phyloP scores from a whole-genome alignment of 768 basidiomycete species.

The Crassisporium funariophilum region DNA sequence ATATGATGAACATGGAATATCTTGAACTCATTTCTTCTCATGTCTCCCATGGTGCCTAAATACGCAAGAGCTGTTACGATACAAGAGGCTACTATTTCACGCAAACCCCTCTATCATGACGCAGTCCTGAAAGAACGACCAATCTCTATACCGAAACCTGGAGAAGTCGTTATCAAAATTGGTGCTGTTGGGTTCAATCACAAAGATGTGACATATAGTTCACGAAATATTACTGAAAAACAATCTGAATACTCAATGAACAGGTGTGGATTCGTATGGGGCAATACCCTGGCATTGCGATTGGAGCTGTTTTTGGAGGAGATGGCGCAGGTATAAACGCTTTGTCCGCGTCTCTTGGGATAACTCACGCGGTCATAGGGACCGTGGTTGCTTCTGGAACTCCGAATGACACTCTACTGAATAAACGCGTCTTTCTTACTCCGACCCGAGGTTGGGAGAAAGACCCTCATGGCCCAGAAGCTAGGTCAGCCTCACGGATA shows the following conservation, averaged over 20 bases:
- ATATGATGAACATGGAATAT: no score
- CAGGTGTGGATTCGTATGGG: constrained; percentile 79
- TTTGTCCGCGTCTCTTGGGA: not conserved
- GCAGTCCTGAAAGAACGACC: constrained; percentile 52
- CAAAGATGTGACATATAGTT: constrained; percentile 51
- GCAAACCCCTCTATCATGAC: constrained; percentile 55
- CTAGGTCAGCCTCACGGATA: constrained; percentile 40
- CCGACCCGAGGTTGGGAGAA: constrained; percentile 79
- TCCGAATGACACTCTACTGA: constrained; percentile 54
- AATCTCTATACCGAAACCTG: constrained; percentile 51
- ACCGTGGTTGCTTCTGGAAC: constrained; percentile 60
- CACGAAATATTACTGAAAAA: not conserved
- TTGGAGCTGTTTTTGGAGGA: constrained; percentile 64
- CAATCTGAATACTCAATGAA: constrained; percentile 7
- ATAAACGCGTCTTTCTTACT: constrained; percentile 71
- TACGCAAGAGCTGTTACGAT: constrained; percentile 52
- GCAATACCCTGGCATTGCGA: constrained; percentile 61
- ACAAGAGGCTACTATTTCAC: constrained; percentile 39
- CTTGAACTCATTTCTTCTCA: no score
- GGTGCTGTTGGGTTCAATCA: constrained; percentile 77
- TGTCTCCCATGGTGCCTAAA: constrained; percentile 34
- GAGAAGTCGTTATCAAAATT: constrained; percentile 68
- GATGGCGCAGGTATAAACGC: constrained; percentile 68
- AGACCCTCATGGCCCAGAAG: constrained; percentile 66
- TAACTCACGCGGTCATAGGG: constrained; percentile 39